Percentiles rank a stretch among this genome's conserved stretches.
Conservation (phyloP, 2,329 filamentous ascomycete genomes). For the Aspergillus tanneri region DNA sequence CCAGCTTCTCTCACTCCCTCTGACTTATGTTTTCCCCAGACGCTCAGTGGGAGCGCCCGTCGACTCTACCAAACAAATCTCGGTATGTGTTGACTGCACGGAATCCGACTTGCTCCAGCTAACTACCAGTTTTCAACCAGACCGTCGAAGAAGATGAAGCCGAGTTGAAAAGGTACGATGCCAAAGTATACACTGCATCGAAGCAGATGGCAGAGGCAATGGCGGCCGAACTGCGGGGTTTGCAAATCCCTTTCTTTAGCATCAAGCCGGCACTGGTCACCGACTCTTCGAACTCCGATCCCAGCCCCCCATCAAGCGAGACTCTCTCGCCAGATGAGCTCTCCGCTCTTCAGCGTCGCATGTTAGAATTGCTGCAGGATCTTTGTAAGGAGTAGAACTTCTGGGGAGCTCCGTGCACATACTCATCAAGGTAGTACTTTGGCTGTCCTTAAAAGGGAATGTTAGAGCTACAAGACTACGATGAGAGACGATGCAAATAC, state of each 20-base stretch:
- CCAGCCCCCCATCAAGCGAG: background rate
- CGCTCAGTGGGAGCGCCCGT: slow-evolving; percentile 48
- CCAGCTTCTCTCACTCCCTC: background rate
- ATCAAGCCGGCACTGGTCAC: slow-evolving; percentile 47
- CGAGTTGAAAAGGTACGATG: slow-evolving; percentile 60
- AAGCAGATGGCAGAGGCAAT: slow-evolving; percentile 61
- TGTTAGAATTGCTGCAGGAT: slow-evolving; percentile 54
- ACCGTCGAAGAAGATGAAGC: slow-evolving; percentile 50
- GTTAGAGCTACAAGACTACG: too few species aligned
- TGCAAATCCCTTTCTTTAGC: slow-evolving; percentile 63
- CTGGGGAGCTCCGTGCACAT: too few species aligned
- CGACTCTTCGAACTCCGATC: background rate
- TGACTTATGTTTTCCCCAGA: slow-evolving; percentile 26
- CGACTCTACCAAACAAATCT: slow-evolving; percentile 30
- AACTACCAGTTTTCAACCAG: slow-evolving; percentile 22
- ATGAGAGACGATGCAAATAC: too few species aligned
- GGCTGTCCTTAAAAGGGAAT: too few species aligned
- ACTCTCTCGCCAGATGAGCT: slow-evolving; percentile 38
- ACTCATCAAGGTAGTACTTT: too few species aligned
- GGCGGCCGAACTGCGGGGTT: slow-evolving; percentile 53
- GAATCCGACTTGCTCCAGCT: background rate
- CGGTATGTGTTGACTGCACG: slow-evolving; percentile 25
- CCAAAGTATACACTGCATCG: slow-evolving; percentile 62
- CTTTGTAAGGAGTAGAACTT: slow-evolving; percentile 43
- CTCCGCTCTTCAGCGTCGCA: slow-evolving; percentile 46